Evolutionary conservation across 1,139 yeast species (phyloP).

Genomic region (Meyerozyma sp.): DNA sequence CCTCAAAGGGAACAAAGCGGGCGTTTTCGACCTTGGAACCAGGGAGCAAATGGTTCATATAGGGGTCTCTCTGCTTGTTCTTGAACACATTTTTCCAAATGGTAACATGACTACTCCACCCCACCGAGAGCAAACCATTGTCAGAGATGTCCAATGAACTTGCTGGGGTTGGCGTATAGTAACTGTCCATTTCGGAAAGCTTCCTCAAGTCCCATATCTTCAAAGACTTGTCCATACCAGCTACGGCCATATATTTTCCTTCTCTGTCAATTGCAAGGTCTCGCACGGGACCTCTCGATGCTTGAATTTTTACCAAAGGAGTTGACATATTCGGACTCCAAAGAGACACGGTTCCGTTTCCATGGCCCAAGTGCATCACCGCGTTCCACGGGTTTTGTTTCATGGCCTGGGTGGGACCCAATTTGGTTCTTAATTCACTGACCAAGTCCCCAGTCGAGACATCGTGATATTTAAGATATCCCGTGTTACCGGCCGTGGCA

Average conservation of each 20-base stretch:
- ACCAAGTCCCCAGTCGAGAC: slow-evolving; percentile 89
- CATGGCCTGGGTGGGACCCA: slow-evolving; percentile 89
- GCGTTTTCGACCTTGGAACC: slow-evolving; percentile 67
- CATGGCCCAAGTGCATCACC: slow-evolving; percentile 87
- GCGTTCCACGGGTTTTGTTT: slow-evolving; percentile 95
- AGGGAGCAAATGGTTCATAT: slow-evolving; percentile 85
- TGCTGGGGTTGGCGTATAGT: slow-evolving; percentile 83
- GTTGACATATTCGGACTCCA: slow-evolving; percentile 92
- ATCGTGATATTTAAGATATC: slow-evolving; percentile 87
- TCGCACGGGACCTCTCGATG: slow-evolving; percentile 82
- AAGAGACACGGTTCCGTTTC: slow-evolving; percentile 85
- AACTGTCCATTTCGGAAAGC: slow-evolving; percentile 69
- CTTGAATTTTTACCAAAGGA: slow-evolving; percentile 78
- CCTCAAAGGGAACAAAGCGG: slow-evolving; percentile 90
- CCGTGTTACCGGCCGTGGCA: slow-evolving; percentile 84
- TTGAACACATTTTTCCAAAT: slow-evolving; percentile 76
- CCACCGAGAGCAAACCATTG: slow-evolving; percentile 77
- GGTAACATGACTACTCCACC: slow-evolving; percentile 94
- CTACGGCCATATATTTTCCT: slow-evolving; percentile 91
- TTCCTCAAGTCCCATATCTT: slow-evolving; percentile 94
- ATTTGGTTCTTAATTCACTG: slow-evolving; percentile 75
- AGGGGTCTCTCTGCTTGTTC: slow-evolving; percentile 67
- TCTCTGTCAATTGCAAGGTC: slow-evolving; percentile 86
- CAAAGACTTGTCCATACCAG: slow-evolving; percentile 79
- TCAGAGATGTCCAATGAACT: slow-evolving; percentile 77